Evolutionary conservation across 768 basidiomycete genomes (phyloP), one percentile per base, ranked within the genome.

Genomic region (Podaxis sp.): DNA sequence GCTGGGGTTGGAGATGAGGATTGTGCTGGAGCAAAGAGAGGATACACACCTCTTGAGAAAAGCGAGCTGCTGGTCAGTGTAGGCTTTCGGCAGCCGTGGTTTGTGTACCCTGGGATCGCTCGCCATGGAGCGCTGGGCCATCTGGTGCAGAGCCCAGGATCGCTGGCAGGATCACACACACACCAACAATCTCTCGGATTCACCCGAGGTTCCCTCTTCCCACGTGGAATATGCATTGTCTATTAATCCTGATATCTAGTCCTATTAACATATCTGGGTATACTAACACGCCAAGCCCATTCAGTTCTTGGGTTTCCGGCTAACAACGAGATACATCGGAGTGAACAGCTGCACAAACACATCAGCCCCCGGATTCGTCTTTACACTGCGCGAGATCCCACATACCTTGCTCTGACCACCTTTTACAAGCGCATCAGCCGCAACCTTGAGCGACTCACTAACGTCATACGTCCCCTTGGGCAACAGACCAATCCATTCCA

Each of bases 381-480:
- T n/a, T 49, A n/a, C n/a, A 63, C 24, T 53, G 7, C 3, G 33
- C 12, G 40, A 25, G 58, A 33, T 43, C 49, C 36, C 37, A 73
- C 82, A 51, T 61, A 91, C 91, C 85, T 96, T 96, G 61, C 82
- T 82, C 73, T 90, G 88, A 17, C 96, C 96, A 68, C 94, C 93
- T 68, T 84, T 82, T 38, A 95, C 91, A 13, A 98, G 79, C 0
- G 90, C 80, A 41, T 85, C 85, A 6, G 78, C 88, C n/a, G 95
- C 94, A 38, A 89, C 74, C 76, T 91, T 94, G 65, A 98, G 77
- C 40, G 89, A 86, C 79, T 97, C 94, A 63, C 92, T 91, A 38
- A 98, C 93, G 61, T 91, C 86, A 69, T 80, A 87, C 1, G 97
- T 98, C 19, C 97, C 97, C 80, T 96, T 94, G 43, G 97, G 97